Base-by-base conservation (phyloP, 352 stramenopile genomes). In the Thalassiosira oceanica region DNA sequence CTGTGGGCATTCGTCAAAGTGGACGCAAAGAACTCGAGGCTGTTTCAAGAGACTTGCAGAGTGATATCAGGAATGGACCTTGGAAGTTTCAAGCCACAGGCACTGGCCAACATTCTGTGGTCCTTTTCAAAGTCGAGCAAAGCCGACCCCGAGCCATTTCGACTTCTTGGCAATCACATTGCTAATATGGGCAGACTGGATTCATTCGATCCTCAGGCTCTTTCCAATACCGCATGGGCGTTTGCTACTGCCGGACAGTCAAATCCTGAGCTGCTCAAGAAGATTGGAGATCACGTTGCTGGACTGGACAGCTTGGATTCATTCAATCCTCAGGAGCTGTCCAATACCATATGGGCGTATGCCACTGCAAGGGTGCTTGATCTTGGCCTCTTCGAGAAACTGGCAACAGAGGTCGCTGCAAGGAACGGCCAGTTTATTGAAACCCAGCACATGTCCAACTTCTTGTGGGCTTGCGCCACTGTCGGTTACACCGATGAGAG, bases 391-490 rank as follows among this genome's bases (percentile, higher is more conserved):
- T 37, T 37, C n/a, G 7, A 37, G 20, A 49, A 52, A 44, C 1
- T 64, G 21, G 52, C 61, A 20, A 36, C 49, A 0, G 23, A 21
- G 6, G 26, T 44, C 15, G 20, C 56, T 0, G 5, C n/a, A 15
- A 6, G 2, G 5, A 26, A 37, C 1, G 23, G 13, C 6, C 11
- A 26, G n/a, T 66, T 66, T 45, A 33, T n/a, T n/a, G n/a, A 41
- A 1, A n/a, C 43, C 1, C 56, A 66, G 41, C 4, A 48, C n/a
- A 6, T 61, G 20, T 21, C 52, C 13, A 61, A 41, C 21, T 44
- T 61, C 10, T n/a, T 61, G 10, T 61, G 52, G 52, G 52, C 28
- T 2, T 61, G 18, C 3, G 29, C 51, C 13, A 16, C 24, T 0
- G 27, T 23, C 7, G 48, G 48, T n/a, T 21, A 51, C n/a, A 29